Evolutionary conservation across 805 yeast species (phyloP), one percentile per base, ranked within the genome.

Genomic region (Candida morakotiae): DNA sequence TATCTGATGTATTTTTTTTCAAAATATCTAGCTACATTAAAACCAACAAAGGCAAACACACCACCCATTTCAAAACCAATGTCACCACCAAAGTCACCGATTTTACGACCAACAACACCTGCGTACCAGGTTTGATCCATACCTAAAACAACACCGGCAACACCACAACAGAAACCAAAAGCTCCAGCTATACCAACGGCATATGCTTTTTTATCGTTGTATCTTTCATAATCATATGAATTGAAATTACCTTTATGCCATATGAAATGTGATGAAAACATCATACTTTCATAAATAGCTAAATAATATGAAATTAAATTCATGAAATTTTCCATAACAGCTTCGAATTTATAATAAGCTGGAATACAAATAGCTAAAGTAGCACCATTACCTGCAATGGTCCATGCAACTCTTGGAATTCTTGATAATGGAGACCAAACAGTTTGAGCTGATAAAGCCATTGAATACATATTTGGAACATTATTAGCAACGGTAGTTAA

Each of bases 391-490:
- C 89, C 95, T 38, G 69, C 57, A 32, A 84, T 48, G 28, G 95
- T 81, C 96, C 96, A 88, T 34, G 80, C 48, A 35, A 83, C 73
- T 71, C 96, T 79, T 54, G 96, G 97, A 41, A 89, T 68, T 53
- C 69, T 75, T 29, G 79, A 70, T 54, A 88, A 75, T 45, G 77
- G 78, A 39, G 83, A 77, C 84, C 91, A 84, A 51, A 84, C 66
- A 30, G 93, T 79, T 67, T 89, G 97, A 24, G 88, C 87, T 47
- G 88, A 81, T 55, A 89, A 71, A 28, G 87, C 89, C 52, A 87
- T 77, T 18, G 97, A 86, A 71, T 89, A 89, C 83, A 87, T 81
- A 70, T 87, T 88, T 62, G 96, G 96, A 60, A 88, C 79, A 68
- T 87, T 88, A 73, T 87, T 87, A 47, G 96, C 81, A 40, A 89